Evolutionary conservation across 805 yeast species (phyloP), one percentile per base, ranked within the genome.

Genomic region (Ogataea ramenticola): DNA sequence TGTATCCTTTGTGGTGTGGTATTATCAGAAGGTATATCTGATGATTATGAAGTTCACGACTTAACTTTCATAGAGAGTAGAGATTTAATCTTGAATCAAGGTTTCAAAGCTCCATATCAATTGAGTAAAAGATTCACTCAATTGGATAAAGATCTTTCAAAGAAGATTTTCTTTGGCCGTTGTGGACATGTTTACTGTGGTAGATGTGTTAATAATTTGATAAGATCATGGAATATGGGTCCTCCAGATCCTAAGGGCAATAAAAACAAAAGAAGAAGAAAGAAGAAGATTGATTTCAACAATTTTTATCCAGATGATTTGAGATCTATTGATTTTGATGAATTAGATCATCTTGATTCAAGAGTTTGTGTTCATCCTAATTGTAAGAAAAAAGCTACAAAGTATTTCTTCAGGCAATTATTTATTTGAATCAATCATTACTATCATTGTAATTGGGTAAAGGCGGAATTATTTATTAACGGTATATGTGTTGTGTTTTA

Each of bases 101-200:
- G 49, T 24, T 65, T 58, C 50, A 57, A 30, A 48, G 85, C 90
- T 2, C 91, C 93, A 2, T 85, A 82, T 74, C 82, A 77, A 51
- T 75, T 81, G 32, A 51, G 68, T 15, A 56, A 61, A 15, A 63
- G 66, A 24, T 64, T 80, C n/a, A 72, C 81, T 0, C 70, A 67
- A 11, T 65, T 67, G 0, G 95, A 86, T 54, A 54, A 65, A 17
- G 81, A 75, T 44, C 64, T 85, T 30, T 82, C 90, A 0, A 77
- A 71, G 53, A 72, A 88, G 47, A 74, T 83, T 2, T 88, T 81
- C 55, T 71, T 73, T 17, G 74, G 86, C 0, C 62, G 65, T 34
- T 88, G 96, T 67, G 96, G 96, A 0, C 96, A 88, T 65, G 74
- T 80, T 0, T 88, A 77, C 58, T 88, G 96, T 61, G 96, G 96